Conservation (phyloP, 305 asterid species). For the Rubia tinctorum region DNA sequence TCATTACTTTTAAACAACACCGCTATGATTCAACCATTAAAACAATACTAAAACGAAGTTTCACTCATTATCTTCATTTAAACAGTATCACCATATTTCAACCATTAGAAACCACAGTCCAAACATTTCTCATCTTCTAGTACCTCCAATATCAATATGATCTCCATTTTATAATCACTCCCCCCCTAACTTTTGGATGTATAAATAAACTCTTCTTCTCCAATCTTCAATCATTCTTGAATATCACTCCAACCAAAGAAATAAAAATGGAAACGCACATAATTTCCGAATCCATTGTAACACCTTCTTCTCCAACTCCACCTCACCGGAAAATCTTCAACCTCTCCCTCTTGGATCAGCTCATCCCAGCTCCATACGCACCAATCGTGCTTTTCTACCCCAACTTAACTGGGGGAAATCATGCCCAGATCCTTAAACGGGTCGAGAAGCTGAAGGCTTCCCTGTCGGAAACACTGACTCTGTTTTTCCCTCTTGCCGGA, state of each 20-base stretch:
- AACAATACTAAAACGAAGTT: too few relatives aligned
- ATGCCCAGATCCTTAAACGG: constrained; percentile 23
- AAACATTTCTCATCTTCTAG: neutral
- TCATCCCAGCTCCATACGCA: constrained; percentile 64
- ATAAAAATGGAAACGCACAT: constrained; percentile 20
- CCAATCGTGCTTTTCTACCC: constrained; percentile 55
- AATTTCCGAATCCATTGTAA: constrained; percentile 40
- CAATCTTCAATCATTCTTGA: neutral
- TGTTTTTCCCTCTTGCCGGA: constrained; percentile 63
- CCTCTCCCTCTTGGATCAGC: constrained; percentile 53
- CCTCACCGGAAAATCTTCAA: constrained; percentile 41
- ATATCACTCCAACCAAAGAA: neutral
- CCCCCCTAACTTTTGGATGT: neutral
- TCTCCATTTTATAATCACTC: neutral
- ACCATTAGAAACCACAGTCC: neutral
- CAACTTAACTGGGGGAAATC: constrained; percentile 18
- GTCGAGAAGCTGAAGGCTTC: constrained; percentile 40
- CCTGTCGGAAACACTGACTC: constrained; percentile 38
- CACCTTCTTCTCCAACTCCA: constrained; percentile 64
- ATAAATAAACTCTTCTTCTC: neutral
- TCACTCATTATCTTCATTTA: too few relatives aligned
- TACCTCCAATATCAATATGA: neutral
- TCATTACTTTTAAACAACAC: too few relatives aligned
- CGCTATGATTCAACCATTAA: too few relatives aligned
- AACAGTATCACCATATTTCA: too few relatives aligned